These are phyloP conservation scores for Colletotrichum salicis DNA, from an alignment of 2,329 filamentous ascomycete genomes.

Conservation along the genomic window DNA sequence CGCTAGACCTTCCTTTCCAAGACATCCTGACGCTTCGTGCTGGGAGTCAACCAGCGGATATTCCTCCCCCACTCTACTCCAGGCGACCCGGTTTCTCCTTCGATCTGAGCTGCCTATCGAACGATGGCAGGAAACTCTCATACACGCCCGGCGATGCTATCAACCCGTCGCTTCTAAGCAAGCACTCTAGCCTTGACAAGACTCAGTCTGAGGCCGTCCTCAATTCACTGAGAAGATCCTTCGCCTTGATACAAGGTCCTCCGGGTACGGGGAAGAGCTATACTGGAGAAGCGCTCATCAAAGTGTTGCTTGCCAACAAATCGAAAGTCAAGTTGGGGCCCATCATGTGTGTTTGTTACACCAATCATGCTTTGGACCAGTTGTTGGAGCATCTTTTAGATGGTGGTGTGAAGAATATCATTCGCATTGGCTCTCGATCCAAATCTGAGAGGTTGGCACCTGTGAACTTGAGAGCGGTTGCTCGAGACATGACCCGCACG, in stretches of 20 bases:
- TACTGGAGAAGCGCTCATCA: slow-evolving; percentile 68
- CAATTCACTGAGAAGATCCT: slow-evolving; percentile 59
- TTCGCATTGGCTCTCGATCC: slow-evolving; percentile 70
- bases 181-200: slow-evolving; percentile 60
- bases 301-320: slow-evolving; percentile 60
- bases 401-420: slow-evolving; percentile 58
- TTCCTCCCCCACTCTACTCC: slow-evolving; percentile 62
- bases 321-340: slow-evolving; percentile 54
- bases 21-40: slow-evolving; percentile 53
- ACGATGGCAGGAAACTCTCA: slow-evolving; percentile 37
- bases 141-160: slow-evolving; percentile 37
- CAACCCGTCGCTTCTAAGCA: slow-evolving; percentile 40
- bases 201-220: slow-evolving; percentile 64
- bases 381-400: slow-evolving; percentile 69
- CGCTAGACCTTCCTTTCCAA: slow-evolving; percentile 58
- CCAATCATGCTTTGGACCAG: slow-evolving; percentile 62
- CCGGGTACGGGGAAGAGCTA: slow-evolving; percentile 77
- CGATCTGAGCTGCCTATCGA: slow-evolving; percentile 49
- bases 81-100: slow-evolving; percentile 60
- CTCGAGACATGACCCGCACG: slow-evolving; percentile 46
- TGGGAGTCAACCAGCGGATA: slow-evolving; percentile 31
- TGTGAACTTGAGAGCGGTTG: slow-evolving; percentile 60
- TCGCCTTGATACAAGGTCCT: slow-evolving; percentile 75
- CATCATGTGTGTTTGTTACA: slow-evolving; percentile 64
- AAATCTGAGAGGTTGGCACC: slow-evolving; percentile 62